Evolutionary conservation across 2,329 filamentous ascomycete genomes (phyloP).

Genomic region (Capronia coronata): DNA sequence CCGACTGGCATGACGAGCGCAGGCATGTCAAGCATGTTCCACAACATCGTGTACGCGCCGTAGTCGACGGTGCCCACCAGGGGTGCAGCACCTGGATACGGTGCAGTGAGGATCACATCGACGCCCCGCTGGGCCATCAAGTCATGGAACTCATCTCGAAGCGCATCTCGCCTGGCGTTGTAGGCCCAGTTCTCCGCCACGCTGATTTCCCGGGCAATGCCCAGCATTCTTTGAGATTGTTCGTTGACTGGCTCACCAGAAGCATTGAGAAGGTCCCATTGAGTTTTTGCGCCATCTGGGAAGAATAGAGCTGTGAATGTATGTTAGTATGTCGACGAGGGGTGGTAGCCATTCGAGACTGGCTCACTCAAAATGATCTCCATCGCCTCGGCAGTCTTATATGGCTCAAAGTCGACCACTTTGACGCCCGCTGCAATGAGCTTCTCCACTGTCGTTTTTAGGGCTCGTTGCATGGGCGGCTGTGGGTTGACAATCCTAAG

Average conservation of each 20-base stretch:
- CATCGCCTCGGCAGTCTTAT: conserved; percentile 37
- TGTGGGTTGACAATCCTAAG: conserved; percentile 58
- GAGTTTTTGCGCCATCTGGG: conserved; percentile 64
- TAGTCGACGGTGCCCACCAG: neutral
- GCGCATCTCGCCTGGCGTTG: neutral
- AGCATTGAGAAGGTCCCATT: neutral
- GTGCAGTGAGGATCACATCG: neutral
- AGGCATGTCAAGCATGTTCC: neutral
- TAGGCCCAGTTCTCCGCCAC: neutral
- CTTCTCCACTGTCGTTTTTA: conserved; percentile 41
- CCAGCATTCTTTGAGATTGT: neutral
- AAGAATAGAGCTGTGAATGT: conserved; percentile 51
- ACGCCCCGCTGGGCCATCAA: neutral
- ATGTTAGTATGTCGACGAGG: no score
- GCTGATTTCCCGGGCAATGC: neutral
- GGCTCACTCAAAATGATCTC: no score
- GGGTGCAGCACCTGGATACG: neutral
- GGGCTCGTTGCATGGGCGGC: conserved; percentile 51
- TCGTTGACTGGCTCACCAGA: neutral
- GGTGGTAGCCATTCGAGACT: no score
- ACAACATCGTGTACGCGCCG: neutral
- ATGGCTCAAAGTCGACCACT: conserved; percentile 16
- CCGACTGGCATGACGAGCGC: neutral
- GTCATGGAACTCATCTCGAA: neutral
- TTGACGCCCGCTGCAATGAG: conserved; percentile 42